A percentile compares a stretch with the other conserved stretches of the same genome.
phyloP scores from a whole-genome alignment of 2,329 filamentous ascomycete species.

The Neopestalotiopsis rosae region DNA sequence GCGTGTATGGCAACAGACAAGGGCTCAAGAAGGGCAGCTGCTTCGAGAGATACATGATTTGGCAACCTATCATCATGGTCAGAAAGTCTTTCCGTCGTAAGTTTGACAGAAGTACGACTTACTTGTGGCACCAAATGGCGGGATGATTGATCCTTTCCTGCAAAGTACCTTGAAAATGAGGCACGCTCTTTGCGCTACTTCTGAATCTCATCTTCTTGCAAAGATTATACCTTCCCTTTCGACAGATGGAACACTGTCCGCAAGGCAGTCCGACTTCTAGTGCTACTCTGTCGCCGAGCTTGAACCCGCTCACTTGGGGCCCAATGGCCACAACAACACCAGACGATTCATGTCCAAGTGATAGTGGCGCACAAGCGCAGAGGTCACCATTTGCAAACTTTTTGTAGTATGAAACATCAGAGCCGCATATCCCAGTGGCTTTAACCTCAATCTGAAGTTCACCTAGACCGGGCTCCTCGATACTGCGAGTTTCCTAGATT shows the following conservation, averaged over 20 bases:
- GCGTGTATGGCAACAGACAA: constrained; percentile 68
- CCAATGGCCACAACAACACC: constrained; percentile 63
- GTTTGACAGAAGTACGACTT: constrained; percentile 28
- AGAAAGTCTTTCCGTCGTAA: constrained; percentile 18
- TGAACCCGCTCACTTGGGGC: constrained; percentile 56
- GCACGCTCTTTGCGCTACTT: constrained; percentile 66
- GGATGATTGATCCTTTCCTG: constrained; percentile 69
- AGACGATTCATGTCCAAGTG: constrained; percentile 67
- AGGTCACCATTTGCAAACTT: constrained; percentile 76
- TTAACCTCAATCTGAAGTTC: constrained; percentile 71
- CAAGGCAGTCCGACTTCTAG: constrained; percentile 46
- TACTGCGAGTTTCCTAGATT: constrained; percentile 53
- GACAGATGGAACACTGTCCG: constrained; percentile 45
- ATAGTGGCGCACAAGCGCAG: constrained; percentile 68
- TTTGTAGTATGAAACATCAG: constrained; percentile 74
- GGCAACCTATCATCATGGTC: constrained; percentile 52
- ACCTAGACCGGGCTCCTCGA: constrained; percentile 51
- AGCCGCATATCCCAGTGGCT: constrained; percentile 72
- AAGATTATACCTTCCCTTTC: constrained; percentile 63
- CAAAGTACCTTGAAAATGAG: constrained; percentile 67
- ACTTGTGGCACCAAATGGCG: constrained; percentile 67
- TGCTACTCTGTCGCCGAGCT: constrained; percentile 60
- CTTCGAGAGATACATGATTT: constrained; percentile 61
- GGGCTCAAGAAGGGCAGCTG: constrained; percentile 65
- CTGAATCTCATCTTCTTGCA: constrained; percentile 67